These are phyloP conservation scores for Annona squamosa DNA, from an alignment of 164 flowering plant species.

Conservation along the genomic window DNA sequence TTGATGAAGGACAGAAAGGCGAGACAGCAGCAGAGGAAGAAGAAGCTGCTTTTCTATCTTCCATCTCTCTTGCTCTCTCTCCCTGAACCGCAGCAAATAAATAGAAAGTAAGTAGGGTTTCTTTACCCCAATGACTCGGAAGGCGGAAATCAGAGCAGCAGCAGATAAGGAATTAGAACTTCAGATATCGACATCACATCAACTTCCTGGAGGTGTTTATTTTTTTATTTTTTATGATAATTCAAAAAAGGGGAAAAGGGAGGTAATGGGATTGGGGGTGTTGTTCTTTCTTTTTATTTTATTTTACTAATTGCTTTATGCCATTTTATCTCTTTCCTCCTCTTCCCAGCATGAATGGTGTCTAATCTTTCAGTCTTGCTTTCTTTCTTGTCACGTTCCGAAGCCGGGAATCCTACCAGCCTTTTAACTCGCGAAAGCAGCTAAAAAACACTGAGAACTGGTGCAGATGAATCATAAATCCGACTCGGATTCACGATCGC, in stretches of 20 bases:
- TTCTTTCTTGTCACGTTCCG: too few relatives aligned
- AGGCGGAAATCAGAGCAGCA: not conserved
- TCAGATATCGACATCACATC: not conserved
- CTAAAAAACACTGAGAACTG: too few relatives aligned
- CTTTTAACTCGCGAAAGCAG: too few relatives aligned
- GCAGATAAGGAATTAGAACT: not conserved
- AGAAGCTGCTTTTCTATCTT: not conserved
- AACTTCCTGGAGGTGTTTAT: not conserved
- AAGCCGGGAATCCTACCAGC: too few relatives aligned
- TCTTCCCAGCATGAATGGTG: too few relatives aligned
- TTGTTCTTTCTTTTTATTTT: not conserved
- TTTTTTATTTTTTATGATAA: too few relatives aligned
- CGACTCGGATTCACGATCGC: too few relatives aligned
- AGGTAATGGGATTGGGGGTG: not conserved
- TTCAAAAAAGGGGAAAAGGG: too few relatives aligned
- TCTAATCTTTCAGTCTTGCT: too few relatives aligned
- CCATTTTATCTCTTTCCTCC: not conserved
- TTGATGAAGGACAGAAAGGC: not conserved
- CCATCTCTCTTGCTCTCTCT: not conserved
- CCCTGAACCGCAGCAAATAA: not conserved
- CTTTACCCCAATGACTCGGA: not conserved
- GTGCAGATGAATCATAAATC: too few relatives aligned
- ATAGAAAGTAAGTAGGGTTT: not conserved
- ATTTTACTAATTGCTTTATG: not conserved
- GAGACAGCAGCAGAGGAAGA: not conserved